These are phyloP conservation scores for Flagelloscypha sp. DNA, from an alignment of 768 basidiomycete species.

Conservation along the genomic window DNA sequence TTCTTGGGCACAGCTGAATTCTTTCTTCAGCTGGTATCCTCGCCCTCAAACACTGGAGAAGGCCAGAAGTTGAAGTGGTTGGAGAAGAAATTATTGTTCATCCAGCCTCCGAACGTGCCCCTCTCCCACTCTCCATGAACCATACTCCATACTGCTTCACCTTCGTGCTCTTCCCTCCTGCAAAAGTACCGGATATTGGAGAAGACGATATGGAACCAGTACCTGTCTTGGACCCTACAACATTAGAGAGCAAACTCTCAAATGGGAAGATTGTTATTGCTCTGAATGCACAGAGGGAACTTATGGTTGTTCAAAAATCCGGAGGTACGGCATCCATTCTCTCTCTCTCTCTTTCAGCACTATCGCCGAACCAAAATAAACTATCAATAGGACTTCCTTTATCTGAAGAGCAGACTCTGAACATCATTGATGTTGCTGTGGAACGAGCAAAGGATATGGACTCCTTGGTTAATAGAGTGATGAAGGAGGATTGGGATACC, in stretches of 20 bases:
- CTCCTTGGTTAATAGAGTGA: conserved; percentile 50
- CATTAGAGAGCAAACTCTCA: conserved; percentile 68
- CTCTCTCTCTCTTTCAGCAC: too few relatives aligned
- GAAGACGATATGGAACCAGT: conserved; percentile 9
- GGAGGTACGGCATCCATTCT: too few relatives aligned
- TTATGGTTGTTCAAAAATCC: conserved; percentile 88
- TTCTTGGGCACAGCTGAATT: too few relatives aligned
- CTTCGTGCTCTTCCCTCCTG: conserved; percentile 78
- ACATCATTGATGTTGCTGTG: conserved; percentile 63
- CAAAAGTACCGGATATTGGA: conserved; percentile 20
- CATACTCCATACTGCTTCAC: conserved; percentile 91
- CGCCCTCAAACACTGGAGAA: conserved; percentile 84
- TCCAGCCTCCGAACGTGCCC: conserved; percentile 77
- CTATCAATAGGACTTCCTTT: too few relatives aligned
- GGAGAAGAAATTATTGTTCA: conserved; percentile 90
- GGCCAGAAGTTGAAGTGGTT: conserved; percentile 88
- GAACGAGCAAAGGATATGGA: conserved; percentile 64
- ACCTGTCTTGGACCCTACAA: conserved; percentile 75
- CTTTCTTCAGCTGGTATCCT: conserved; percentile 88
- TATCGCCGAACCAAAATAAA: too few relatives aligned
- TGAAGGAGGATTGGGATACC: conserved; percentile 73
- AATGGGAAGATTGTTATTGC: conserved; percentile 68
- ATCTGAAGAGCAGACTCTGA: conserved; percentile 61
- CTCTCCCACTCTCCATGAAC: conserved; percentile 85
- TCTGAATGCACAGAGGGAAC: conserved; percentile 84